Evolutionary conservation across 192 early-diverging fungal genomes (phyloP).

Genomic region (Backusella parvicylindrica): DNA sequence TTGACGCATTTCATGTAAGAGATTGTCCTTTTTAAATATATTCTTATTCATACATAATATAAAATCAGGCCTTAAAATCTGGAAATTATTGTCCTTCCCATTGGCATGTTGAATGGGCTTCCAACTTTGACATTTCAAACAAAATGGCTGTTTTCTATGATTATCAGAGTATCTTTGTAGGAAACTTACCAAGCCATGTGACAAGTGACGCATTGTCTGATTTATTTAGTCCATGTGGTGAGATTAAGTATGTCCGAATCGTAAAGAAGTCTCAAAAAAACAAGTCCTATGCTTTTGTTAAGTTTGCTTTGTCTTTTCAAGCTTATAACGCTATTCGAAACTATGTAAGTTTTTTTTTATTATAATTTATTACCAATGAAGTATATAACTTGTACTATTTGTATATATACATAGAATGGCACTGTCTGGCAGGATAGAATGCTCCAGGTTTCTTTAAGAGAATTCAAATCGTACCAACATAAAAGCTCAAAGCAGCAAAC

Average conservation of each 20-base stretch:
- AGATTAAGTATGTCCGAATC: constrained; percentile 44
- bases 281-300: constrained; percentile 67
- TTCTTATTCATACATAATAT: neutral
- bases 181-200: constrained; percentile 46
- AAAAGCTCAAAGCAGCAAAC: neutral
- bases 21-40: neutral
- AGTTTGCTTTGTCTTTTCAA: constrained; percentile 44
- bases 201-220: constrained; percentile 48
- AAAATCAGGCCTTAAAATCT: neutral
- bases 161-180: constrained; percentile 58
- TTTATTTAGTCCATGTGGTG: constrained; percentile 54
- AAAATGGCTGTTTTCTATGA: constrained; percentile 31
- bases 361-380: neutral
- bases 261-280: constrained; percentile 31
- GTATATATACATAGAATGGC: neutral
- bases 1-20: constrained; percentile 58
- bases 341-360: constrained; percentile 38
- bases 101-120: constrained; percentile 67
- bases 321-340: constrained; percentile 48
- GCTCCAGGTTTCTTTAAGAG: neutral
- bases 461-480: neutral
- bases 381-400: neutral
- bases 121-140: constrained; percentile 28
- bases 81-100: neutral
- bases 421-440: neutral